These are phyloP conservation scores for Spergularia marina DNA, from an alignment of 148 eudicot genomes.

Conservation along the genomic window DNA sequence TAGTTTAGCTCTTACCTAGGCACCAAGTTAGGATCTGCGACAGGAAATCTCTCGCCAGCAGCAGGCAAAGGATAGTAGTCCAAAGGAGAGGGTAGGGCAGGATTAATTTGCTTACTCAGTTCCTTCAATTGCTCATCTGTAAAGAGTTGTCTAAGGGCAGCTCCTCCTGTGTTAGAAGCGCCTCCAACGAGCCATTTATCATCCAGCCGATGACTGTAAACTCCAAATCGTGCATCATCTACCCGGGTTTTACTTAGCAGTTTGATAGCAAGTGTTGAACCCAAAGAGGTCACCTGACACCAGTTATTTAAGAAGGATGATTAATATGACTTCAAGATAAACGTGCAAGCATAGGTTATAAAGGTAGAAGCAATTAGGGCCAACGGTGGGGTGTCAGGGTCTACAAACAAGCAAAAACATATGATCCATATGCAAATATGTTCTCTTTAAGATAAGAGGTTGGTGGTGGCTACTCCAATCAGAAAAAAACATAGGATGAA, in stretches of 20 bases:
- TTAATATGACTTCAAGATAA: neutral
- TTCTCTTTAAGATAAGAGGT: too few species aligned
- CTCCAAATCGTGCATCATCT: conserved; percentile 91
- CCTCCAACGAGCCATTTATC: conserved; percentile 99
- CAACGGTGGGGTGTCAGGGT: neutral
- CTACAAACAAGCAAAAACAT: neutral
- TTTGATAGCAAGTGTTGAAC: conserved; percentile 98
- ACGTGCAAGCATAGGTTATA: neutral
- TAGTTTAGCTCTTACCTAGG: conserved; percentile 53
- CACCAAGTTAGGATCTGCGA: conserved; percentile 73
- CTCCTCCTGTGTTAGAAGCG: conserved; percentile 98
- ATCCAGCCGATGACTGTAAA: conserved; percentile 90
- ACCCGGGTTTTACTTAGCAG: conserved; percentile 79
- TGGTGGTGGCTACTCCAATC: too few species aligned
- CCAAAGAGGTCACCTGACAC: conserved; percentile 84
- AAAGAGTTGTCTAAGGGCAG: conserved; percentile 70
- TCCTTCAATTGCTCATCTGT: conserved; percentile 69
- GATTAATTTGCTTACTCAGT: conserved; percentile 70
- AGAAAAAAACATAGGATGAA: neutral
- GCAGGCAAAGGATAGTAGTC: conserved; percentile 82
- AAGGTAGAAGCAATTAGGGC: neutral
- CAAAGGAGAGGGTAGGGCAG: conserved; percentile 55
- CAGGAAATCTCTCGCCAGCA: conserved; percentile 93
- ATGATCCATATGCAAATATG: neutral
- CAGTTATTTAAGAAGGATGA: neutral